These are phyloP conservation scores for Chaetomiaceae sp. DNA, from an alignment of 2,329 filamentous ascomycete genomes.

Conservation along the genomic window DNA sequence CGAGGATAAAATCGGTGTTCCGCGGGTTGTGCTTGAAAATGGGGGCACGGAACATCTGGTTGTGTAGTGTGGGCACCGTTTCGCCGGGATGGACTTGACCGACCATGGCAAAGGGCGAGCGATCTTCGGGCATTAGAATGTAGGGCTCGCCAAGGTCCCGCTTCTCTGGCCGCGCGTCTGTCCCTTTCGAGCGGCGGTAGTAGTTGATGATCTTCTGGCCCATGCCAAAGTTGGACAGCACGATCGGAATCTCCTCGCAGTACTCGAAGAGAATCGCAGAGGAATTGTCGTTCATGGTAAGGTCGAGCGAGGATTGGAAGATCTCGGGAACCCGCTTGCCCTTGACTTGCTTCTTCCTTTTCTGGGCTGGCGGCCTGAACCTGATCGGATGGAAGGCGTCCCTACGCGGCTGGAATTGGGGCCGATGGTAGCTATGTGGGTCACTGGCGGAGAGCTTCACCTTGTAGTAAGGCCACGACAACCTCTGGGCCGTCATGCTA, in stretches of 20 bases:
- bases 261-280: slow-evolving; percentile 87
- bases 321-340: slow-evolving; percentile 71
- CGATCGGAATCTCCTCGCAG: slow-evolving; percentile 85
- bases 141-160: slow-evolving; percentile 82
- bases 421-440: slow-evolving; percentile 77
- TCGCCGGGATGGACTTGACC: slow-evolving; percentile 89
- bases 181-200: slow-evolving; percentile 70
- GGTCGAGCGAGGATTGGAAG: slow-evolving; percentile 72
- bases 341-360: slow-evolving; percentile 79
- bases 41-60: slow-evolving; percentile 90
- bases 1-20: slow-evolving; percentile 76
- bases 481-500: slow-evolving; percentile 80
- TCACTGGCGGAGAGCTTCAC: slow-evolving; percentile 66
- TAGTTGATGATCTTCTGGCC: slow-evolving; percentile 95
- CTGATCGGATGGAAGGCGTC: slow-evolving; percentile 61
- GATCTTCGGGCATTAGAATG: slow-evolving; percentile 84
- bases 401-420: slow-evolving; percentile 65
- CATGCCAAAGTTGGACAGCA: slow-evolving; percentile 96
- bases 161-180: slow-evolving; percentile 73
- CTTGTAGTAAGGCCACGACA: slow-evolving; percentile 95
- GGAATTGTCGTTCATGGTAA: slow-evolving; percentile 85
- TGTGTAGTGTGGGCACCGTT: slow-evolving; percentile 84
- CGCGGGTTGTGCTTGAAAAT: slow-evolving; percentile 82
- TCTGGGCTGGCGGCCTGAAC: slow-evolving; percentile 60
- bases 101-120: slow-evolving; percentile 92